phyloP scores from a whole-genome alignment of 2,329 filamentous ascomycete species.

The Penicillium sp. region DNA sequence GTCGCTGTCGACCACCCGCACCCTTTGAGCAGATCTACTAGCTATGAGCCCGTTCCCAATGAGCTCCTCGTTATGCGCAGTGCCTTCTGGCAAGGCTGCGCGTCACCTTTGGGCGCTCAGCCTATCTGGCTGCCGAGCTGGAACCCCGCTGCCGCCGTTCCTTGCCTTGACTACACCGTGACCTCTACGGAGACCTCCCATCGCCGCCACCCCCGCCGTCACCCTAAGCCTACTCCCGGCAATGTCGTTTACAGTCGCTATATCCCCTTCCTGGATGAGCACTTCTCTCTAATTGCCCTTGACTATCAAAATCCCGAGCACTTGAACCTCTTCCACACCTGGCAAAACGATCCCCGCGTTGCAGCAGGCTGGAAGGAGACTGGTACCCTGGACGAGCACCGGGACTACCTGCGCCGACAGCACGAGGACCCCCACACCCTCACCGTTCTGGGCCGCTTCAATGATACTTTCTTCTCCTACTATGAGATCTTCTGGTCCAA shows the following conservation, averaged over 20 bases:
- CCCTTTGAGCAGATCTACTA: slow-evolving; percentile 18
- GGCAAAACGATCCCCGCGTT: slow-evolving; percentile 83
- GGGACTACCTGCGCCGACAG: slow-evolving; percentile 68
- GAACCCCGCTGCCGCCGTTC: slow-evolving; percentile 31
- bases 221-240: slow-evolving; percentile 71
- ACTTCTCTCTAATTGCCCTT: slow-evolving; percentile 74
- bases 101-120: slow-evolving; percentile 68
- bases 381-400: slow-evolving; percentile 74
- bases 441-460: slow-evolving; percentile 71
- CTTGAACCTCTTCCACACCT: slow-evolving; percentile 71
- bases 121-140: slow-evolving; percentile 53
- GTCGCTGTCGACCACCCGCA: slow-evolving; percentile 26
- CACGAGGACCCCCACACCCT: slow-evolving; percentile 73
- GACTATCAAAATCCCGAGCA: slow-evolving; percentile 68
- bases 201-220: slow-evolving; percentile 71
- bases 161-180: slow-evolving; percentile 51
- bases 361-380: slow-evolving; percentile 79
- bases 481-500: slow-evolving; percentile 80
- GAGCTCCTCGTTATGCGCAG: slow-evolving; percentile 56
- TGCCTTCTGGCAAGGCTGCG: slow-evolving; percentile 72
- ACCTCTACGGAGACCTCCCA: slow-evolving; percentile 55
- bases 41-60: slow-evolving; percentile 16
- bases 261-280: slow-evolving; percentile 74
- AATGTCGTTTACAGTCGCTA: slow-evolving; percentile 76
- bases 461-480: slow-evolving; percentile 73